A percentile compares a stretch with the other conserved stretches of the same genome.
Conservation (phyloP, 129 eudicot genomes). For the Ambrosia artemisiifolia region DNA sequence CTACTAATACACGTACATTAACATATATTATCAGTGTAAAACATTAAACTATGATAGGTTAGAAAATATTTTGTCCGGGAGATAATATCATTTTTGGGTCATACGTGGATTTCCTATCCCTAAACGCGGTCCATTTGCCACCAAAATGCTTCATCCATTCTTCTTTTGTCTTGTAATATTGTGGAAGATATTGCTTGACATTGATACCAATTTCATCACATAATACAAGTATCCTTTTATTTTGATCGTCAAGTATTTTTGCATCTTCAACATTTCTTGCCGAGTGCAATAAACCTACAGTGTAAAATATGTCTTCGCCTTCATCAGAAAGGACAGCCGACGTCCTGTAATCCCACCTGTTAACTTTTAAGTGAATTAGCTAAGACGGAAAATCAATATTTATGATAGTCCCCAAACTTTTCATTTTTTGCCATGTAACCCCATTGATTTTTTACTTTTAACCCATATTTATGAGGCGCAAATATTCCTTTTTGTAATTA, state of each 20-base stretch:
- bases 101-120: slow-evolving; percentile 48
- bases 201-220: slow-evolving; percentile 52
- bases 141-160: slow-evolving; percentile 89
- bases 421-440: no score
- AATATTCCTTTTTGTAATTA: neutral
- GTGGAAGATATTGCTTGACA: slow-evolving; percentile 75
- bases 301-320: slow-evolving; percentile 64
- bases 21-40: neutral
- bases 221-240: slow-evolving; percentile 45
- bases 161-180: slow-evolving; percentile 51
- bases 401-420: neutral
- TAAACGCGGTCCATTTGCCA: slow-evolving; percentile 58
- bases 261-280: slow-evolving; percentile 30
- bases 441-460: no score
- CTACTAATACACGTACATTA: neutral
- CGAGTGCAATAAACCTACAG: slow-evolving; percentile 58
- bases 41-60: slow-evolving; percentile 10
- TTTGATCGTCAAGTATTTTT: slow-evolving; percentile 45
- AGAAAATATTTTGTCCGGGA: slow-evolving; percentile 83
- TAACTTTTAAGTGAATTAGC: neutral
- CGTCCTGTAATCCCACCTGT: slow-evolving; percentile 89
- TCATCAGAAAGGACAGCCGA: slow-evolving; percentile 74
- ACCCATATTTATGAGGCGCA: no score
- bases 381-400: no score
- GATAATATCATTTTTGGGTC: slow-evolving; percentile 83